Conservation (phyloP, 495 filamentous ascomycete genomes). For the Pyronema omphalodes region DNA sequence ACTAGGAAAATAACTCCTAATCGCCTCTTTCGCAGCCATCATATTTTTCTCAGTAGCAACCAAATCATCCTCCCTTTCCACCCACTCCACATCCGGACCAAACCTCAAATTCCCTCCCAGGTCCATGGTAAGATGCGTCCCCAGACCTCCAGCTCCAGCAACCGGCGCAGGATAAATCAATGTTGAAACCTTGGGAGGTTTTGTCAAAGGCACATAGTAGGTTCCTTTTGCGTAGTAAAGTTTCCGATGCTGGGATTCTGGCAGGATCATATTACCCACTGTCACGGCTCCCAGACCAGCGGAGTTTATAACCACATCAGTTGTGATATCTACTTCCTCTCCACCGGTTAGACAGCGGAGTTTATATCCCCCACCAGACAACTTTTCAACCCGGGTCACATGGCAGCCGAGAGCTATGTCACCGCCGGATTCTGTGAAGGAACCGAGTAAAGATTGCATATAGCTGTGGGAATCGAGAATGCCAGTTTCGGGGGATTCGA, state of each 20-base stretch:
- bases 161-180: constrained; percentile 75
- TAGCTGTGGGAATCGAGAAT: constrained; percentile 76
- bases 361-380: constrained; percentile 33
- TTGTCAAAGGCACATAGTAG: constrained; percentile 69
- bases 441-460: constrained; percentile 62
- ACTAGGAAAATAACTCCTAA: constrained; percentile 57
- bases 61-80: constrained; percentile 36
- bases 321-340: constrained; percentile 41
- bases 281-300: constrained; percentile 61
- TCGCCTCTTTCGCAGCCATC: constrained; percentile 49
- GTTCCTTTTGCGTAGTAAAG: constrained; percentile 84
- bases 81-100: constrained; percentile 92
- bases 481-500: constrained; percentile 70
- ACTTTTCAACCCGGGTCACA: constrained; percentile 37
- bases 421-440: constrained; percentile 61
- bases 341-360: constrained; percentile 31
- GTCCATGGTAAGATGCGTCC: constrained; percentile 87
- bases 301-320: constrained; percentile 63
- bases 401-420: constrained; percentile 42
- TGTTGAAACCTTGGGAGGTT: constrained; percentile 45
- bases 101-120: constrained; percentile 73
- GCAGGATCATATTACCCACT: constrained; percentile 69
- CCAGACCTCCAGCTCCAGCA: constrained; percentile 64
- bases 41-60: constrained; percentile 38
- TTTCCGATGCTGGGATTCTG: constrained; percentile 33